Evolutionary conservation across 345 rosid genomes (phyloP), one percentile per base, ranked within the genome.

Genomic region (Gossypium mustelinum): DNA sequence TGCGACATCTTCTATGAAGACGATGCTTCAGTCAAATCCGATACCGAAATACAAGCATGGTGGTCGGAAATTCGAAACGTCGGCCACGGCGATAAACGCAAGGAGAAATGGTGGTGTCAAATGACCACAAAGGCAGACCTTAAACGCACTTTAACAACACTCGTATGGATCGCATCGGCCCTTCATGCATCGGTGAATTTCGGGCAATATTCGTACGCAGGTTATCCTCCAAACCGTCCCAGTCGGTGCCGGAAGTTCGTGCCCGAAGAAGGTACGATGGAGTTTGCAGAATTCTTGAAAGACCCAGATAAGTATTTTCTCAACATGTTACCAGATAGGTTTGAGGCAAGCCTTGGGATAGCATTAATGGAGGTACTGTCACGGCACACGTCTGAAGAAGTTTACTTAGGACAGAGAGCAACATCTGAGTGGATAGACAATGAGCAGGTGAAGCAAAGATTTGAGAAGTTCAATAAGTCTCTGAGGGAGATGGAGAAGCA

Each of bases 81-180:
- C 9, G 91, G 93, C 9, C 93, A 89, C 24, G 84, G 81, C 18
- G 89, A 87, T 69, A 84, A 84, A 79, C n/a, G 79, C 76, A 61
- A 79, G 7, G 89, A 83, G 70, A 64, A 68, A 73, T 80, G 93
- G 88, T 88, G 89, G 90, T 70, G 34, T 41, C 73, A 77, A 60
- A 81, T 89, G 85, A 77, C 68, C 73, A 81, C 73, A 8, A 60
- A 77, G 13, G 11, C 75, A 12, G 73, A 84, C 56, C 84, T 89
- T 44, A 76, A 73, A 50, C 63, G 81, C 51, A 71, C 85, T 68
- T 76, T 87, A 73, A 82, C 89, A 44, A 87, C 81, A 22, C 83
- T 89, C 74, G 76, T 89, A 75, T 87, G 93, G 93, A 87, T 81
- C 22, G 41, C 91, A 25, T 87, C 93, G 56, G 91, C 83, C 54